Percentiles rank a stretch among this genome's conserved stretches.
phyloP scores from a whole-genome alignment of 108 stramenopile species.

The Fistulifera pelliculosa region DNA sequence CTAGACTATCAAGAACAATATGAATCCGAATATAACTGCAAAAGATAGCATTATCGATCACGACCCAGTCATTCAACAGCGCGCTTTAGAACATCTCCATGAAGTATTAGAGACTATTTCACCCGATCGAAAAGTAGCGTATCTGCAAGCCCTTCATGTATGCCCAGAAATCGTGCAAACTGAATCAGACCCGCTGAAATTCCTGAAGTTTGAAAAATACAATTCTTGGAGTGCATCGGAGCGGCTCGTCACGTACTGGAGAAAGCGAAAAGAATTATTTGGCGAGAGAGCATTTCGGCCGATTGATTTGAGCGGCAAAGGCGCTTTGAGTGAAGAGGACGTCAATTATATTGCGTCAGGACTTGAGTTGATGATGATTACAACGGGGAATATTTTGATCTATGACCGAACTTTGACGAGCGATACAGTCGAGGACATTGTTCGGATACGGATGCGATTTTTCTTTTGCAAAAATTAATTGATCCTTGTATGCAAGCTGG shows the following conservation, averaged over 20 bases:
- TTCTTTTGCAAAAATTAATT: no score
- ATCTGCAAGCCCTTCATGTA: neutral
- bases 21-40: no score
- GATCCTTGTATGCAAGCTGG: no score
- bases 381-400: no score
- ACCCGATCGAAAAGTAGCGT: neutral
- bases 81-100: neutral
- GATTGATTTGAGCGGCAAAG: constrained; percentile 1
- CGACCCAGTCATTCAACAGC: no score
- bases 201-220: constrained; percentile 7
- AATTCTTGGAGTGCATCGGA: constrained; percentile 7
- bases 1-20: no score
- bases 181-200: constrained; percentile 10
- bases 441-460: constrained; percentile 1
- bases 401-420: no score
- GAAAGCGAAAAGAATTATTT: constrained; percentile 4
- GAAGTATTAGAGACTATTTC: neutral
- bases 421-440: neutral
- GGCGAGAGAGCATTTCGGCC: constrained; percentile 8
- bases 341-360: constrained; percentile 5
- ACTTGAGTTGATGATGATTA: no score
- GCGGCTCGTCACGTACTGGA: constrained; percentile 10
- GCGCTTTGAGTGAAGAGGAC: constrained; percentile 6
- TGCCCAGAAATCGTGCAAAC: neutral
- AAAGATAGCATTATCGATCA: no score